A percentile compares a stretch with the other conserved stretches of the same genome.
These are phyloP conservation scores for Stagonosporopsis vannaccii DNA, from an alignment of 2,329 filamentous ascomycete genomes.

Conservation along the genomic window DNA sequence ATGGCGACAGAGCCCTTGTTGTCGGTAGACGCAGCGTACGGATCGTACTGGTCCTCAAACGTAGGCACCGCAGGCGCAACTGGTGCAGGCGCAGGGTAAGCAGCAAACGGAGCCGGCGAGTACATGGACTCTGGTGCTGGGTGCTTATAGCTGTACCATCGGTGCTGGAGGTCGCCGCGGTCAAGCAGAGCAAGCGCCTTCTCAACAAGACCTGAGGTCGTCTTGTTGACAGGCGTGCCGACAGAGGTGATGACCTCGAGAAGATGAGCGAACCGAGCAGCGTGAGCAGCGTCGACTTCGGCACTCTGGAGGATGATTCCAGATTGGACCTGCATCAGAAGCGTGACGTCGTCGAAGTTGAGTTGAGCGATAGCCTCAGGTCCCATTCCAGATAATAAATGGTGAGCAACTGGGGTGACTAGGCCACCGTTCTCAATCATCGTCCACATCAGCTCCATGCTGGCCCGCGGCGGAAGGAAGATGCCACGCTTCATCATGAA, in stretches of 20 bases:
- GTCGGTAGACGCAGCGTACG: constrained; percentile 88
- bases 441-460: constrained; percentile 66
- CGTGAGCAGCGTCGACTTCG: constrained; percentile 63
- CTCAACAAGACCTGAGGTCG: constrained; percentile 65
- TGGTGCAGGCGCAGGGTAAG: constrained; percentile 57
- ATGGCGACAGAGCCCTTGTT: constrained; percentile 93
- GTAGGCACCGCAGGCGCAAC: constrained; percentile 64
- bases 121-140: constrained; percentile 52
- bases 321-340: constrained; percentile 68
- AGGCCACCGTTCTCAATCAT: constrained; percentile 72
- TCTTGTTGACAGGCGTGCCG: constrained; percentile 61
- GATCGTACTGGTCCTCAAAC: constrained; percentile 86
- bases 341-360: constrained; percentile 60
- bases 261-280: constrained; percentile 67
- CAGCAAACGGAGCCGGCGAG: constrained; percentile 60
- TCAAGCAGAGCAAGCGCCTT: constrained; percentile 64
- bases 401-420: constrained; percentile 65
- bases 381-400: constrained; percentile 66
- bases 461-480: constrained; percentile 61
- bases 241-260: constrained; percentile 64
- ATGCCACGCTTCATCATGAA: constrained; percentile 63
- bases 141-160: constrained; percentile 67
- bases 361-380: constrained; percentile 66
- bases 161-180: constrained; percentile 55
- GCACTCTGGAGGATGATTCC: constrained; percentile 57